A percentile compares a stretch with the other conserved stretches of the same genome.
These are phyloP conservation scores for Hypoxylon sp. DNA, from an alignment of 2,329 filamentous ascomycete species.

Conservation along the genomic window DNA sequence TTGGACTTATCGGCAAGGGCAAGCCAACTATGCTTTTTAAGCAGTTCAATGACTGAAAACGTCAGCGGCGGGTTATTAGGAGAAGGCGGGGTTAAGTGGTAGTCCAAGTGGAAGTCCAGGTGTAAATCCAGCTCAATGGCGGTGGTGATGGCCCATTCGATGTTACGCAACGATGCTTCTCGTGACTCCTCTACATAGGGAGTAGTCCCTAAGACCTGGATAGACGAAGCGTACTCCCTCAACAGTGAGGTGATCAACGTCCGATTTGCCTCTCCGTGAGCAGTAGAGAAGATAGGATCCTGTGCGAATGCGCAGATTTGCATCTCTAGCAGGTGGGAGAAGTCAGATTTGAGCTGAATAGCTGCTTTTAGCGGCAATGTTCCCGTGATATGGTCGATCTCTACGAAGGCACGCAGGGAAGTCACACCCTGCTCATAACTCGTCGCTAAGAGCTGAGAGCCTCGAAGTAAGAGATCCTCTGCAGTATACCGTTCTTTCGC, in stretches of 20 bases:
- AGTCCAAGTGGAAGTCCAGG: constrained; percentile 79
- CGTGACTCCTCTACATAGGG: constrained; percentile 74
- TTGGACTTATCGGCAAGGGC: constrained; percentile 53
- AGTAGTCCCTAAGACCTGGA: constrained; percentile 75
- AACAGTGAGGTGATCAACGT: constrained; percentile 57
- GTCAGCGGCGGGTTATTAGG: constrained; percentile 59
- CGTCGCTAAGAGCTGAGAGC: constrained; percentile 73
- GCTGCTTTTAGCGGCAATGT: constrained; percentile 62
- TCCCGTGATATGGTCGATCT: constrained; percentile 73
- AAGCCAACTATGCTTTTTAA: constrained; percentile 65
- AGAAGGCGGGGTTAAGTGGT: constrained; percentile 65
- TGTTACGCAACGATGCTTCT: constrained; percentile 65
- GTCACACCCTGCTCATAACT: constrained; percentile 75
- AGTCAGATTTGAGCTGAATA: constrained; percentile 67
- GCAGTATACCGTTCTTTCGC: constrained; percentile 74
- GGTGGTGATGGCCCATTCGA: constrained; percentile 71
- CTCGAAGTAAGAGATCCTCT: constrained; percentile 73
- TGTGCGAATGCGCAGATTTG: constrained; percentile 81
- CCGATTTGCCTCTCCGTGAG: constrained; percentile 63
- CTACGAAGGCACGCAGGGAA: constrained; percentile 77
- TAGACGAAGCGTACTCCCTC: constrained; percentile 49
- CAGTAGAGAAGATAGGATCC: constrained; percentile 72
- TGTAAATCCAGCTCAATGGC: constrained; percentile 66
- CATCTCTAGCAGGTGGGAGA: constrained; percentile 65
- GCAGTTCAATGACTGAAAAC: constrained; percentile 64